A percentile compares a stretch with the other conserved stretches of the same genome.
phyloP scores from a whole-genome alignment of 352 stramenopile genomes.

The Pythium aphanidermatum region DNA sequence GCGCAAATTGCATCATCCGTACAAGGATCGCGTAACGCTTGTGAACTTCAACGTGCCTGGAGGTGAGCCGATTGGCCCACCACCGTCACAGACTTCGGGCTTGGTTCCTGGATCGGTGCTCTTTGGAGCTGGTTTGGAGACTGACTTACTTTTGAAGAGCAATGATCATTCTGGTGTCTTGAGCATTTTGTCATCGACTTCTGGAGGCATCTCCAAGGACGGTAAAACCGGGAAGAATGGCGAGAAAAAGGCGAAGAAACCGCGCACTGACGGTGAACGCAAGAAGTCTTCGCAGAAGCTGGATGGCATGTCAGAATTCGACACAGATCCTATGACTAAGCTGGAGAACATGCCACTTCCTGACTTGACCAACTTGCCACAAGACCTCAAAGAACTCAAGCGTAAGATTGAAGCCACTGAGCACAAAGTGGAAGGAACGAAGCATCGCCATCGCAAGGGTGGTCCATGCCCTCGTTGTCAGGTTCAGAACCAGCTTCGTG shows the following conservation, averaged over 20 bases:
- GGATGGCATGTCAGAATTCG: slow-evolving; percentile 9
- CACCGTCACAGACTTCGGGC: slow-evolving; percentile 4
- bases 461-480: slow-evolving; percentile 74
- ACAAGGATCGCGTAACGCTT: slow-evolving; percentile 81
- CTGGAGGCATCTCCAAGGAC: slow-evolving; percentile 1
- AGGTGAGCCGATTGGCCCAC: slow-evolving; percentile 16
- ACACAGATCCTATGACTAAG: slow-evolving; percentile 25
- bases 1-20: slow-evolving; percentile 73
- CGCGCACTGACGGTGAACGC: slow-evolving; percentile 7
- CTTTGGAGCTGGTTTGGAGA: slow-evolving; percentile 10
- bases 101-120: slow-evolving; percentile 5
- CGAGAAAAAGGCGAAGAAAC: slow-evolving; percentile 21
- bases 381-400: slow-evolving; percentile 78
- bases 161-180: not conserved
- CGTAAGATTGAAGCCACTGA: slow-evolving; percentile 82
- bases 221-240: slow-evolving; percentile 12
- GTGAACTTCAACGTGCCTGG: slow-evolving; percentile 76
- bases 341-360: slow-evolving; percentile 59
- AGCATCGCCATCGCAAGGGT: slow-evolving; percentile 80
- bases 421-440: slow-evolving; percentile 83
- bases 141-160: slow-evolving; percentile 5
- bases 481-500: slow-evolving; percentile 76
- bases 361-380: slow-evolving; percentile 65
- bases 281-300: slow-evolving; percentile 13
- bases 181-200: not conserved